Evolutionary conservation across 257 asterid species (phyloP).

Genomic region (Plectranthus barbatus): DNA sequence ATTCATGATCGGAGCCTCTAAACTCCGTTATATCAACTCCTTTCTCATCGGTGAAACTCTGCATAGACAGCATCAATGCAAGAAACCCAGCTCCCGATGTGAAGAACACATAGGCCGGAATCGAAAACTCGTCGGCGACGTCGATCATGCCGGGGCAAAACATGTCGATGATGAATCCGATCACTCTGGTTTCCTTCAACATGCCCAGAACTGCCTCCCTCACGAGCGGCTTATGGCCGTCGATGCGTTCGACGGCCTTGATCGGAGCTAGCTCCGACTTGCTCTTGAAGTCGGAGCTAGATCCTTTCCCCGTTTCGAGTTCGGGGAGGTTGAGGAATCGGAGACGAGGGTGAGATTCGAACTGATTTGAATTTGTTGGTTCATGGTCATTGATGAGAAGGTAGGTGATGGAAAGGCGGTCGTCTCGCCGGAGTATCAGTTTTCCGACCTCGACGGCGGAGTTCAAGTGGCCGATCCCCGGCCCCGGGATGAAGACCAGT

Average conservation of each 20-base stretch:
- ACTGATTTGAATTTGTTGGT: not conserved
- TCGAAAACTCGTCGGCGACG: conserved; percentile 30
- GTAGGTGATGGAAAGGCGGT: conserved; percentile 28
- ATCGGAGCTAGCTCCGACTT: not conserved
- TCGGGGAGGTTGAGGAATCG: conserved; percentile 25
- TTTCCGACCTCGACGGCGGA: conserved; percentile 48
- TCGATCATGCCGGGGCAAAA: conserved; percentile 33
- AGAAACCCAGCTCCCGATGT: conserved; percentile 40
- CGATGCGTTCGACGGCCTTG: not conserved
- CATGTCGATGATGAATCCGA: conserved; percentile 41
- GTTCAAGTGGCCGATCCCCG: conserved; percentile 48
- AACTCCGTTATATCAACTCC: conserved; percentile 1
- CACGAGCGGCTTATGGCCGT: conserved; percentile 22
- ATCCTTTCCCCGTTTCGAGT: too few species aligned
- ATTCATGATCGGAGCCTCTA: conserved; percentile 8
- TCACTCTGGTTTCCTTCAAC: not conserved
- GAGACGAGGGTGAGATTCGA: conserved; percentile 11
- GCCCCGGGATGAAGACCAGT: conserved; percentile 42
- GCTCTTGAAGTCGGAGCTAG: not conserved
- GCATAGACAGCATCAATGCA: conserved; percentile 16
- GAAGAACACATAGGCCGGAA: conserved; percentile 37
- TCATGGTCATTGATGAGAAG: conserved; percentile 29
- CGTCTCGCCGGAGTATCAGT: conserved; percentile 23
- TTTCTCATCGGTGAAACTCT: conserved; percentile 5
- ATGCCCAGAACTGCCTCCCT: conserved; percentile 20